Evolutionary conservation across 345 rosid species (phyloP), one percentile per base, ranked within the genome.

Genomic region (Conringia planisiliqua): DNA sequence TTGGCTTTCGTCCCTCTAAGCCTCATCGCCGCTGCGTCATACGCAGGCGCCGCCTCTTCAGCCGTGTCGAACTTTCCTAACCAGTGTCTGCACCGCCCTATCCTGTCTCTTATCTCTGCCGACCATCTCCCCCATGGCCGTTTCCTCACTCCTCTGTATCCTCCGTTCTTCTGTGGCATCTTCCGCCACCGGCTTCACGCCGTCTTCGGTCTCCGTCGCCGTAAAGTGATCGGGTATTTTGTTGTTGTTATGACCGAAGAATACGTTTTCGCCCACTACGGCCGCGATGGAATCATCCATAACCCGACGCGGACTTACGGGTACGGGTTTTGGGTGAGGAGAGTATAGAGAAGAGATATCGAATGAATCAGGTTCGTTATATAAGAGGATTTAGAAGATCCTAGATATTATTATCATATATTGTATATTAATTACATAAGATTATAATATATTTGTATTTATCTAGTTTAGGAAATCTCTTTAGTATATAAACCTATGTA

Each of bases 101-200:
- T 81, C 14, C 88, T 82, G 85, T 93, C 98, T 26, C 98, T 79
- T 78, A 94, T 94, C 86, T 94, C 98, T 33, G 98, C 96, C 10
- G 98, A 94, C 97, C 97, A 94, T 77, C 98, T 84, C 11, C 98
- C 98, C 98, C 98, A 94, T 10, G 98, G 97, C 60, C 98, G 83
- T 87, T 88, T 94, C 47, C 98, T 81, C 64, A 94, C 98, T 35
- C 98, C 98, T 69, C 96, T 81, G 59, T 84, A 94, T 32, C 78
- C 86, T 83, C 82, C 91, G 11, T 81, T 58, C 35, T 75, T 68
- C 7, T 71, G 71, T 11, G 74, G 79, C 30, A 36, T 82, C 84
- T 81, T 89, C 74, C 84, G 83, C 75, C 66, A 70, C 13, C 82
- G n/a, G 42, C 18, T 72, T 65, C 20, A 35, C 71, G 14, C 17